phyloP scores from a whole-genome alignment of 805 yeast species.

The Metschnikowia borealis region DNA sequence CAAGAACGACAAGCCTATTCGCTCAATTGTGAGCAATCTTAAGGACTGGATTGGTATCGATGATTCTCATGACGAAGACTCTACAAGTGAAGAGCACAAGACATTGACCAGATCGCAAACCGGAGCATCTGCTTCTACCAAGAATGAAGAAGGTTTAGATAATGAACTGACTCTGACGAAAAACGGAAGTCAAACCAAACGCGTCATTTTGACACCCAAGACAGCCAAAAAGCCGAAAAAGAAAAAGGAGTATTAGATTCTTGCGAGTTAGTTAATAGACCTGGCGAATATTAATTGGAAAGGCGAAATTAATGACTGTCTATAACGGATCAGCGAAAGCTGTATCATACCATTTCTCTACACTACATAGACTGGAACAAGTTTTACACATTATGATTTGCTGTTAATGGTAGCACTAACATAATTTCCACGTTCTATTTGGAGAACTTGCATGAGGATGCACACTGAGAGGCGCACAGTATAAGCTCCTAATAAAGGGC shows the following conservation, averaged over 20 bases:
- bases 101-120: constrained; percentile 5
- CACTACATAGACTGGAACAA: too few species aligned
- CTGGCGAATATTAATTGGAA: constrained; percentile 6
- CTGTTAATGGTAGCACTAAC: too few species aligned
- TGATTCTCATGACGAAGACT: constrained; percentile 29
- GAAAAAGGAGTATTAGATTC: neutral
- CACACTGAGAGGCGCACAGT: too few species aligned
- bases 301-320: neutral
- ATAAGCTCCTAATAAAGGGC: too few species aligned
- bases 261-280: constrained; percentile 2
- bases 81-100: constrained; percentile 21
- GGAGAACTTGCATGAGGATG: too few species aligned
- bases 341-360: too few species aligned
- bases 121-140: neutral
- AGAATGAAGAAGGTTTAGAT: neutral
- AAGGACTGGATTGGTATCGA: constrained; percentile 39
- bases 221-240: constrained; percentile 2
- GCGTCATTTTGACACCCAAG: constrained; percentile 4
- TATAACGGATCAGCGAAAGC: neutral
- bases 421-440: too few species aligned
- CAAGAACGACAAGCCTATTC: constrained; percentile 32
- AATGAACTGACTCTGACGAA: neutral
- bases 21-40: constrained; percentile 37
- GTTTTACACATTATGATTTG: too few species aligned
- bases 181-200: neutral